These are phyloP conservation scores for Cyberlindnera saturnus DNA, from an alignment of 805 yeast species.

Conservation along the genomic window DNA sequence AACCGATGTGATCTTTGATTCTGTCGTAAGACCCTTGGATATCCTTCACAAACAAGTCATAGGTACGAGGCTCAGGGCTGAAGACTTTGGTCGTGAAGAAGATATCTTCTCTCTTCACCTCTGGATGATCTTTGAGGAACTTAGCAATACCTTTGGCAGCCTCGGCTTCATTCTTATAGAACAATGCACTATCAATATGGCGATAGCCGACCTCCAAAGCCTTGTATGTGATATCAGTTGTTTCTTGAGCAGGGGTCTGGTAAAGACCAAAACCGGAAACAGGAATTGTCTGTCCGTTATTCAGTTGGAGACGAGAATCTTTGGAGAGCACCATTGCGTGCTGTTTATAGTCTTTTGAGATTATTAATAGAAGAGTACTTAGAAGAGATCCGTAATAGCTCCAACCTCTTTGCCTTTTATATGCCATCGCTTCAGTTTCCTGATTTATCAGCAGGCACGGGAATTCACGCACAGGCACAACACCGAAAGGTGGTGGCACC, in stretches of 20 bases:
- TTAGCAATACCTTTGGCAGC: slow-evolving; percentile 17
- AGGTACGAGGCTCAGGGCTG: slow-evolving; percentile 6
- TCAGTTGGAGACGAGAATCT: slow-evolving; percentile 13
- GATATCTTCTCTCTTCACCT: slow-evolving; percentile 18
- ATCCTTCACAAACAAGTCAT: slow-evolving; percentile 22
- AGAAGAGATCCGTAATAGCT: no score
- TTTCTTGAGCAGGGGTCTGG: slow-evolving; percentile 17
- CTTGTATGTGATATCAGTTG: slow-evolving; percentile 15
- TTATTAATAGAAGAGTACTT: no score
- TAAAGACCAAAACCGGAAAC: slow-evolving; percentile 22
- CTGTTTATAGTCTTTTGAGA: not conserved
- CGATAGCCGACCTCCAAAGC: slow-evolving; percentile 22
- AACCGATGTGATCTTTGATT: slow-evolving; percentile 43
- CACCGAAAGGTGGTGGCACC: no score
- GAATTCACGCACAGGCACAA: no score
- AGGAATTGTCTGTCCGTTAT: slow-evolving; percentile 19
- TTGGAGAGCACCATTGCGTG: slow-evolving; percentile 8
- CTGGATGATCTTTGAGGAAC: slow-evolving; percentile 17
- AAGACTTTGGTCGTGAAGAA: slow-evolving; percentile 21
- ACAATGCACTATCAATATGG: slow-evolving; percentile 20
- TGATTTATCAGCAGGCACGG: no score
- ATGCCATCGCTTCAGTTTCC: no score
- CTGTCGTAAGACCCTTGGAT: slow-evolving; percentile 47
- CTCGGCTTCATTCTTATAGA: slow-evolving; percentile 18
- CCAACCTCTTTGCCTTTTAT: no score